A percentile compares a stretch with the other conserved stretches of the same genome.
Evolutionary conservation across 805 yeast species (phyloP).

Genomic region (Pichia paraexigua): DNA sequence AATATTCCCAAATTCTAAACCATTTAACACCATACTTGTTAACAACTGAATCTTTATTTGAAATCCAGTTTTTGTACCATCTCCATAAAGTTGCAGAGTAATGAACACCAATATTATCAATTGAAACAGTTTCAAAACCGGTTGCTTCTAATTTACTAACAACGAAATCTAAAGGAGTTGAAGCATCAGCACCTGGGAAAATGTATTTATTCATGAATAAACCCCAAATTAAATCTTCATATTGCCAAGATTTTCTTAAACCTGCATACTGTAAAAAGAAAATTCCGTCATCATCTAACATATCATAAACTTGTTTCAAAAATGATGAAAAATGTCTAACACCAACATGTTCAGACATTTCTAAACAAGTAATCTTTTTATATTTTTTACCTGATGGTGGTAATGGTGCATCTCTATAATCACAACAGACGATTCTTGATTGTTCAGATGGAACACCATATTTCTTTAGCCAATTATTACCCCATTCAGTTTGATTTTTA

Average conservation of each 20-base stretch:
- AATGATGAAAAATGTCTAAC: constrained; percentile 72
- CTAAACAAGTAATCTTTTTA: constrained; percentile 83
- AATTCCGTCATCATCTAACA: constrained; percentile 87
- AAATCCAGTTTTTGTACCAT: constrained; percentile 93
- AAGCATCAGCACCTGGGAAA: constrained; percentile 97
- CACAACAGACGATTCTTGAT: constrained; percentile 70
- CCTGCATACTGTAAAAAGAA: constrained; percentile 88
- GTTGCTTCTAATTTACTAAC: constrained; percentile 67
- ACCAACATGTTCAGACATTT: constrained; percentile 97
- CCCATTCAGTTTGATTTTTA: constrained; percentile 85
- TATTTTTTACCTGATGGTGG: constrained; percentile 54
- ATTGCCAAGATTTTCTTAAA: constrained; percentile 86
- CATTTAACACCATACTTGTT: constrained; percentile 81
- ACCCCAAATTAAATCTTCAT: constrained; percentile 92
- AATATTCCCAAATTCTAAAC: constrained; percentile 92
- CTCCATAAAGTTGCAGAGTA: constrained; percentile 87
- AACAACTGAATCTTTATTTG: constrained; percentile 66
- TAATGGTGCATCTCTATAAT: constrained; percentile 84
- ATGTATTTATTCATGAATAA: constrained; percentile 92
- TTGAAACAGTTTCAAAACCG: constrained; percentile 76
- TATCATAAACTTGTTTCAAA: constrained; percentile 71
- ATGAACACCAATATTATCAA: constrained; percentile 88
- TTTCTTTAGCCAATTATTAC: constrained; percentile 58
- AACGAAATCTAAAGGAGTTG: constrained; percentile 85
- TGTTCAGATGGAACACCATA: constrained; percentile 66